Evolutionary conservation across 2,329 filamentous ascomycete species (phyloP), one percentile per base, ranked within the genome.

Genomic region (Phoma sp.): DNA sequence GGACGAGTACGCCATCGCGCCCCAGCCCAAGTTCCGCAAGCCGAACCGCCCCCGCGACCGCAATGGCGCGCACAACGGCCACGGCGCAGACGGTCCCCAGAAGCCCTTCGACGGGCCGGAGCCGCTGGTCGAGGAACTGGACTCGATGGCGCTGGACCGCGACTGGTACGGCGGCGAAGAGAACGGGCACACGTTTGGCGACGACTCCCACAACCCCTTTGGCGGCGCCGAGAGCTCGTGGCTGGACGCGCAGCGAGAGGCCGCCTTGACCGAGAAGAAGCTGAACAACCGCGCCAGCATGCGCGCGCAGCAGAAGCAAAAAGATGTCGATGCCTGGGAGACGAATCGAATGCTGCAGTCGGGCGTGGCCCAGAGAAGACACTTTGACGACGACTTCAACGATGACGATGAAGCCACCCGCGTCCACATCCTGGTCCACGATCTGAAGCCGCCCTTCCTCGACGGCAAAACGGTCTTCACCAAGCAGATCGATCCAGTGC

Each of bases 331-430:
- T 76, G 94, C 93, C 0, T 99, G 95, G 95, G 96, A 99, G 76
- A 95, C 94, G 15, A 99, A 99, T 74, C 90, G 95, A 55, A 98
- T 99, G 95, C 83, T 99, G 57, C 95, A 93, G 1, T 97, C 93
- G 19, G 94, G 94, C 52, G 93, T 99, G 17, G 95, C 95, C 17
- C 96, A 99, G 75, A 83, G 94, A 69, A 82, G 92, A 63, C 91
- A 95, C 67, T 86, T 92, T 72, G 88, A 88, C 22, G 84, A 85
- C 43, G 92, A 95, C 70, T 96, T 97, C 68, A 88, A 89, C 46
- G 89, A 96, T 61, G 95, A 99, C 61, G 90, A 97, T 43, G 95
- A 99, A 71, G 87, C 86, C 22, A 96, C 89, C 7, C 84, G 96
- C 57, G 86, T 98, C 13, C 95, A 99, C 78, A 79, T 99, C 35